A percentile compares a stretch with the other conserved stretches of the same genome.
Evolutionary conservation across 140 eudicot species (phyloP).

Genomic region (Stevia rebaudiana): DNA sequence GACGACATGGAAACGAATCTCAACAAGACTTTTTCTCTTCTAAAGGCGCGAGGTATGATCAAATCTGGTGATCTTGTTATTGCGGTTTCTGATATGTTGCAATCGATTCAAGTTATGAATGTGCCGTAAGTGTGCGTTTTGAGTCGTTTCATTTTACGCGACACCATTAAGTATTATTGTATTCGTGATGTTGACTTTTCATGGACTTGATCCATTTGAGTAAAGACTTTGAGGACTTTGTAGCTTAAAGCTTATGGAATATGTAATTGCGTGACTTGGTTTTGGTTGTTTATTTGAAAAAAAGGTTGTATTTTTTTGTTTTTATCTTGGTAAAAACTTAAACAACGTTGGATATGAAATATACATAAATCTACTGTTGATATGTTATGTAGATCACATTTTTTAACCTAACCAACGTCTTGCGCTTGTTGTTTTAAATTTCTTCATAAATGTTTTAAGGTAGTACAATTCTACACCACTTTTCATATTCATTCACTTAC

Average conservation of each 20-base stretch:
- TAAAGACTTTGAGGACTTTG: neutral
- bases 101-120: conserved; percentile 90
- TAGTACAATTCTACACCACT: no score
- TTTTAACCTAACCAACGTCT: no score
- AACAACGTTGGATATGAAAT: no score
- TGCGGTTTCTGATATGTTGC: conserved; percentile 94
- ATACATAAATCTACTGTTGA: no score
- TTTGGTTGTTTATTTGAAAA: no score
- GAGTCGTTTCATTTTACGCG: neutral
- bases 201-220: neutral
- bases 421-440: no score
- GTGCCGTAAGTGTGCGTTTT: conserved; percentile 41
- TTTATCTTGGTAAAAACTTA: no score
- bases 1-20: conserved; percentile 91
- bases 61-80: conserved; percentile 92
- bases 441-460: no score
- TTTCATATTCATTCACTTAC: no score
- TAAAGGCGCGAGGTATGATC: conserved; percentile 89
- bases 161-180: conserved; percentile 9
- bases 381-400: no score
- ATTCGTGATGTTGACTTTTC: conserved; percentile 4
- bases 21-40: conserved; percentile 65
- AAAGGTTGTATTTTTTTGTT: no score
- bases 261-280: neutral
- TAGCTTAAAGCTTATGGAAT: conserved; percentile 1